Percentiles rank a stretch among this genome's conserved stretches.
Evolutionary conservation across 2,329 filamentous ascomycete species (phyloP).

Genomic region (Diaporthe helianthi): DNA sequence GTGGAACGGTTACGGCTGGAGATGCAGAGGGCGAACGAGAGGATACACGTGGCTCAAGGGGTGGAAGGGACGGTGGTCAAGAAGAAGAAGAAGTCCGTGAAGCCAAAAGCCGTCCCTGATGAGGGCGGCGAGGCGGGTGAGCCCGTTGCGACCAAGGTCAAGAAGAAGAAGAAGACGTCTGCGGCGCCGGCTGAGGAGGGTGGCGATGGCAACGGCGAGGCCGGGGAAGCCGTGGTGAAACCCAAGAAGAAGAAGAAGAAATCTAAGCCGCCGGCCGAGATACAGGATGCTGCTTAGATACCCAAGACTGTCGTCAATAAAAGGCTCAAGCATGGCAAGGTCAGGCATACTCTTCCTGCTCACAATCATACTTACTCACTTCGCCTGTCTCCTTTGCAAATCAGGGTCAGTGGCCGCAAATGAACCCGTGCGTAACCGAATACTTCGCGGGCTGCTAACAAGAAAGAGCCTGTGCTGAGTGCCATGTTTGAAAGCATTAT

Average conservation of each 20-base stretch:
- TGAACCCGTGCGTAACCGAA: not conserved
- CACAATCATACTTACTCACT: not conserved
- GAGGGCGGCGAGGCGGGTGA: slow-evolving; percentile 36
- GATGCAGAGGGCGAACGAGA: slow-evolving; percentile 84
- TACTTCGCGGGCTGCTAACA: not conserved
- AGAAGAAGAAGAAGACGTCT: slow-evolving; percentile 56
- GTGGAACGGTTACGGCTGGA: slow-evolving; percentile 86
- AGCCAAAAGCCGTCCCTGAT: slow-evolving; percentile 39
- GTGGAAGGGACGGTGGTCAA: slow-evolving; percentile 72
- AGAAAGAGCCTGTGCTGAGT: not conserved
- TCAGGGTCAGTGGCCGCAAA: no score
- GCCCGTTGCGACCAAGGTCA: slow-evolving; percentile 52
- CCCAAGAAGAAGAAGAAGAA: slow-evolving; percentile 44
- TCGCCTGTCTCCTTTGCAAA: not conserved
- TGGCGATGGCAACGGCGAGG: slow-evolving; percentile 25
- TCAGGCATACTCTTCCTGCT: not conserved
- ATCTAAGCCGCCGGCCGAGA: slow-evolving; percentile 36
- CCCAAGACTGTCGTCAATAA: slow-evolving; percentile 5
- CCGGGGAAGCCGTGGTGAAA: slow-evolving; percentile 37
- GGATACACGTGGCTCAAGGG: slow-evolving; percentile 74
- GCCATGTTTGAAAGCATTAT: not conserved
- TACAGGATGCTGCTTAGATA: slow-evolving; percentile 34
- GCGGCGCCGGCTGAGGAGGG: slow-evolving; percentile 23
- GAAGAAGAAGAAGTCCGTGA: slow-evolving; percentile 71
- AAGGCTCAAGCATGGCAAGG: not conserved